Conservation (phyloP, 1,139 yeast genomes). For the Kurtzmaniella quercitrusa region DNA sequence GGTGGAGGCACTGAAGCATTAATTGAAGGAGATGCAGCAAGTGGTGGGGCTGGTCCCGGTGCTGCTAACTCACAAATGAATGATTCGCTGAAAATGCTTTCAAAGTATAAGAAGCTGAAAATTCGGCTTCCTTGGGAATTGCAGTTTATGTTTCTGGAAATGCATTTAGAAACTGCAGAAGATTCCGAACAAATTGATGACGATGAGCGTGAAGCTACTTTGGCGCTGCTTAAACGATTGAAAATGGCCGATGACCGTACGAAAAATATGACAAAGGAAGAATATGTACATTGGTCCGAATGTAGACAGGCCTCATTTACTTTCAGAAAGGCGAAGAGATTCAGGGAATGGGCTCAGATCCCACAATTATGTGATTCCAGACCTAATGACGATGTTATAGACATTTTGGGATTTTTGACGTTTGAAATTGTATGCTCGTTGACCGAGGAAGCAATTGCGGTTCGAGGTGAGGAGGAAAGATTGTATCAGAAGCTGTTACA, state of each 20-base stretch:
- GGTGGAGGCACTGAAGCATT: slow-evolving; percentile 67
- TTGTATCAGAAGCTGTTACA: slow-evolving; percentile 27
- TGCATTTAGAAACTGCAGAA: slow-evolving; percentile 78
- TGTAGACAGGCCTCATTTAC: slow-evolving; percentile 98
- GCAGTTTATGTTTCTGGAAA: slow-evolving; percentile 90
- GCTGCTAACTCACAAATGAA: slow-evolving; percentile 27
- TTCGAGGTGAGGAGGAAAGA: slow-evolving; percentile 66
- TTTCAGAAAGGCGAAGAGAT: slow-evolving; percentile 85
- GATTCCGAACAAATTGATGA: slow-evolving; percentile 80
- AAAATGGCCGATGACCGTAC: slow-evolving; percentile 95
- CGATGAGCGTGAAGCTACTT: slow-evolving; percentile 83
- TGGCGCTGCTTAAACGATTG: slow-evolving; percentile 80
- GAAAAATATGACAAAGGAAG: slow-evolving; percentile 89
- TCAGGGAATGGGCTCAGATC: slow-evolving; percentile 95
- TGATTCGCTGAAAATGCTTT: slow-evolving; percentile 54
- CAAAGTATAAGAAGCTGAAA: slow-evolving; percentile 68
- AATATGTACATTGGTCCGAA: slow-evolving; percentile 98
- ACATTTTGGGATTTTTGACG: slow-evolving; percentile 89
- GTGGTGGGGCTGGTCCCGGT: slow-evolving; percentile 31
- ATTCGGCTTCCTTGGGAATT: slow-evolving; percentile 94
- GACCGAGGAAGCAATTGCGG: slow-evolving; percentile 86
- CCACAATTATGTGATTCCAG: slow-evolving; percentile 80
- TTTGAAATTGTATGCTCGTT: slow-evolving; percentile 94
- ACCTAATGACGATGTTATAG: slow-evolving; percentile 95
- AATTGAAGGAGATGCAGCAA: slow-evolving; percentile 40